Evolutionary conservation across 2,329 filamentous ascomycete species (phyloP).

Genomic region (Aaosphaeria arxii): DNA sequence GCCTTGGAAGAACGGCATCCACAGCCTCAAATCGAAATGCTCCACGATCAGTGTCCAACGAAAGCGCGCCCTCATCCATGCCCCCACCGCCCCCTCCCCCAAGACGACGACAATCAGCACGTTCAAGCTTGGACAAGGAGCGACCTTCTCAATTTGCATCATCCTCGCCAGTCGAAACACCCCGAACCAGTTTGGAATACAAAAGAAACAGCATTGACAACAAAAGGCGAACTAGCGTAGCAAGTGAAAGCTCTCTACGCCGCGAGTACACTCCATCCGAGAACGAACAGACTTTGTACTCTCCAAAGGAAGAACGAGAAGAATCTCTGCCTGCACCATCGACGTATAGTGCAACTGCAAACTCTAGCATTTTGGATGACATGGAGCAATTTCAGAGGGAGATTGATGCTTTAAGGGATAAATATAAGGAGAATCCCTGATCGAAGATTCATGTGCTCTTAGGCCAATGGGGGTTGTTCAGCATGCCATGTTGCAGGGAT

Average conservation of each 20-base stretch:
- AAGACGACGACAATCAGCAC: constrained; percentile 29
- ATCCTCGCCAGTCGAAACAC: constrained; percentile 23
- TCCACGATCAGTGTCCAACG: constrained; percentile 21
- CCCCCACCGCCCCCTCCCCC: constrained; percentile 32
- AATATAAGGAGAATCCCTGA: constrained; percentile 15
- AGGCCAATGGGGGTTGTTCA: too few relatives aligned
- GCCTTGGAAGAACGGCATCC: constrained; percentile 23
- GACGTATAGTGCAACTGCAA: constrained; percentile 3
- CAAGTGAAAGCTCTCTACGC: constrained; percentile 29
- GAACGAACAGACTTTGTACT: constrained; percentile 23
- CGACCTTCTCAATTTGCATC: constrained; percentile 13
- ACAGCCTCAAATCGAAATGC: constrained; percentile 23
- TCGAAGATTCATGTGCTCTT: neutral
- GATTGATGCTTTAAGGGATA: constrained; percentile 35
- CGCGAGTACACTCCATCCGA: constrained; percentile 21
- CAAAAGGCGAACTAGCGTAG: constrained; percentile 27
- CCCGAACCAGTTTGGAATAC: constrained; percentile 22
- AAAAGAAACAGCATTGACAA: constrained; percentile 26
- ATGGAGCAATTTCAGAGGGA: constrained; percentile 39
- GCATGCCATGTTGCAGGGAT: too few relatives aligned
- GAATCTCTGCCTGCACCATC: neutral
- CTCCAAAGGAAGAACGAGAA: constrained; percentile 20
- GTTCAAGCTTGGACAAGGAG: constrained; percentile 30
- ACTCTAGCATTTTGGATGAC: constrained; percentile 34
- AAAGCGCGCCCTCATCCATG: constrained; percentile 20